These are phyloP conservation scores for Rugonectria rugulosa DNA, from an alignment of 2,329 filamentous ascomycete genomes.

Conservation along the genomic window DNA sequence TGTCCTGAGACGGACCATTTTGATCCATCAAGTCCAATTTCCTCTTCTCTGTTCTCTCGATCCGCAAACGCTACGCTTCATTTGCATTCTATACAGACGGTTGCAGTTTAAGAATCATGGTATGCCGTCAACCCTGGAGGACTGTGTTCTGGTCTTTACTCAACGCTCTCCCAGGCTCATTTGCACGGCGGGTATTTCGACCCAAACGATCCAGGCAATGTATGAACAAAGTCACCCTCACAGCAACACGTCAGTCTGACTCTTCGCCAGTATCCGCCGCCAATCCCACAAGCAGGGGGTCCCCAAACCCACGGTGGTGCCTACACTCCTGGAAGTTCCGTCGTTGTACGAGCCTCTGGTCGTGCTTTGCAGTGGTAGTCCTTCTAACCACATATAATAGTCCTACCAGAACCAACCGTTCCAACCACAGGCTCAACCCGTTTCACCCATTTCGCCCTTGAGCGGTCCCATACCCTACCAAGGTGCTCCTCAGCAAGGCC, in stretches of 20 bases:
- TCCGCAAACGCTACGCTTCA: no score
- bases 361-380: no score
- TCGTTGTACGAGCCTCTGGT: slow-evolving; percentile 24
- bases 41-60: background rate
- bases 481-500: slow-evolving; percentile 16
- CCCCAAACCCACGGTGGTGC: slow-evolving; percentile 33
- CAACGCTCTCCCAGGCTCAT: slow-evolving; percentile 27
- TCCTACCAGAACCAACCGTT: slow-evolving; percentile 36
- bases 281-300: slow-evolving; percentile 15
- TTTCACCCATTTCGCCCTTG: slow-evolving; percentile 30
- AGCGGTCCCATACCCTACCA: slow-evolving; percentile 23
- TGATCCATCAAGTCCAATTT: background rate
- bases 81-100: no score
- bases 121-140: slow-evolving; percentile 4
- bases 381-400: slow-evolving; percentile 12
- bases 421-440: slow-evolving; percentile 29
- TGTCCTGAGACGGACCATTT: background rate
- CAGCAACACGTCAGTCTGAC: background rate
- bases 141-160: background rate
- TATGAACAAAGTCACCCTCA: slow-evolving; percentile 13
- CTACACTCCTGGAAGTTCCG: slow-evolving; percentile 36
- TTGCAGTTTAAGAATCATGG: no score
- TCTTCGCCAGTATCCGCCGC: slow-evolving; percentile 23
- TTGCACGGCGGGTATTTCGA: slow-evolving; percentile 36
- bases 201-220: slow-evolving; percentile 29